Conservation (phyloP, 78 protist genomes). For the Planoprotostelium fungivorum region DNA sequence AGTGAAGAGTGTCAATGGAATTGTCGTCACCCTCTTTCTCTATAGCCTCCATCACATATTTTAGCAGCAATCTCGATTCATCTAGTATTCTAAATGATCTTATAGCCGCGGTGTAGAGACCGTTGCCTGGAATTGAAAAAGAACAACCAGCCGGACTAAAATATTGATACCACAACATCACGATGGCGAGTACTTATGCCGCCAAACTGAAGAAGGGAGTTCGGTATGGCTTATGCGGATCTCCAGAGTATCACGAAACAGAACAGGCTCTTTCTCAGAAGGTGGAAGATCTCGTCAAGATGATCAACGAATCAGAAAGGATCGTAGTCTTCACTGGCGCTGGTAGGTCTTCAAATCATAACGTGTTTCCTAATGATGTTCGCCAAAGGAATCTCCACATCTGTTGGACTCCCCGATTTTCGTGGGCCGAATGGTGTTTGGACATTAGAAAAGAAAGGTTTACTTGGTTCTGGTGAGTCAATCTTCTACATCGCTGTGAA, state of each 20-base stretch:
- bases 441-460: conserved; percentile 18
- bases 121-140: too few species aligned
- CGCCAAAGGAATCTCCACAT: conserved; percentile 39
- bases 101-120: too few species aligned
- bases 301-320: neutral
- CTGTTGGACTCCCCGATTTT: conserved; percentile 48
- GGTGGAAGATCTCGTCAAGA: neutral
- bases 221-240: neutral
- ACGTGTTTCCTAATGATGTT: neutral
- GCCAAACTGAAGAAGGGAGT: neutral
- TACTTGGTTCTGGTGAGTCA: neutral
- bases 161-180: too few species aligned
- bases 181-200: neutral
- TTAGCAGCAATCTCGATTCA: too few species aligned
- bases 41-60: too few species aligned
- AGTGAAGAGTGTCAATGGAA: too few species aligned
- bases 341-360: too few species aligned
- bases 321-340: neutral
- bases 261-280: neutral
- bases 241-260: neutral
- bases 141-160: too few species aligned
- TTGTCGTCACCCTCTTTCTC: too few species aligned
- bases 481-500: neutral
- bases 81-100: too few species aligned
- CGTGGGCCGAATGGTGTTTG: conserved; percentile 55